Evolutionary conservation across 345 rosid species (phyloP).

Genomic region (Raphanus sativus): DNA sequence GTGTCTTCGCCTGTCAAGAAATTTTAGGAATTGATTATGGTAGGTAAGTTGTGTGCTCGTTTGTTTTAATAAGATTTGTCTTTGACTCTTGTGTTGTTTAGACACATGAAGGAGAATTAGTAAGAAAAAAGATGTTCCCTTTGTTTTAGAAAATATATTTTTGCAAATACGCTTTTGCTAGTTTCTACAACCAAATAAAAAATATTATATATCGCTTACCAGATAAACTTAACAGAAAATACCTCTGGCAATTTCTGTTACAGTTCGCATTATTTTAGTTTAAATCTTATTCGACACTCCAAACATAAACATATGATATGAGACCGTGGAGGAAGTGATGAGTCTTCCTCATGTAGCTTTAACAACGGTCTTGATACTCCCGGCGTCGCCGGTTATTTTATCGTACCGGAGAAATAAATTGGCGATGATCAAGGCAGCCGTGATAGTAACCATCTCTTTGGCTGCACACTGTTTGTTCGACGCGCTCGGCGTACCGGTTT

Average conservation of each 20-base stretch:
- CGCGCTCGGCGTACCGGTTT: slow-evolving; percentile 61
- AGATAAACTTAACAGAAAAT: background rate
- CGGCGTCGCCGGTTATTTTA: slow-evolving; percentile 44
- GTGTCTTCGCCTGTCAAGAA: background rate
- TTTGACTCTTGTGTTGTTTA: background rate
- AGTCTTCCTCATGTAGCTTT: slow-evolving; percentile 38
- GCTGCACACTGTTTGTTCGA: slow-evolving; percentile 83
- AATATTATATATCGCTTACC: background rate
- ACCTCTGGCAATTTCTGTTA: background rate
- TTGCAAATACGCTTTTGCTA: background rate
- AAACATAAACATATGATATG: background rate
- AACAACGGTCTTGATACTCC: slow-evolving; percentile 54
- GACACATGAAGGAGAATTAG: background rate
- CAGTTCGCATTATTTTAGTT: background rate
- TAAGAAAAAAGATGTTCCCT: background rate
- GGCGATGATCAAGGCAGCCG: slow-evolving; percentile 60
- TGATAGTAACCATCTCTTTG: slow-evolving; percentile 62
- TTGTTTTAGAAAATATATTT: background rate
- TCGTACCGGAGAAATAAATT: slow-evolving; percentile 62
- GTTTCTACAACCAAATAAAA: background rate
- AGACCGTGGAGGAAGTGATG: background rate
- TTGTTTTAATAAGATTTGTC: background rate
- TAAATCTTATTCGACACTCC: background rate
- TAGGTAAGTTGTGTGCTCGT: background rate
- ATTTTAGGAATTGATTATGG: background rate